A percentile compares a stretch with the other conserved stretches of the same genome.
phyloP scores from a whole-genome alignment of 306 rosid species.

The Morella rubra region DNA sequence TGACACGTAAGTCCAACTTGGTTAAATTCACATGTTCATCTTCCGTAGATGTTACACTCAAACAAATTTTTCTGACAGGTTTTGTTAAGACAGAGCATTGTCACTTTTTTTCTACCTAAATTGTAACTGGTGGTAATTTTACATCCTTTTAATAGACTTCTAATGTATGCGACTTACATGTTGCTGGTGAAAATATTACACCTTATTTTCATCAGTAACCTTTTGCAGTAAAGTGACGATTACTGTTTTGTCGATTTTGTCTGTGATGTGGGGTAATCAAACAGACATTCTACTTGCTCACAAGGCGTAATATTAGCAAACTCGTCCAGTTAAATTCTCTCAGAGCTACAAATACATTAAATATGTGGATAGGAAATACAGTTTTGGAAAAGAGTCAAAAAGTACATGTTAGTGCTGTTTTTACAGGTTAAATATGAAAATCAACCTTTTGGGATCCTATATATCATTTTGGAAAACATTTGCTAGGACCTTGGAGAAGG shows the following conservation, averaged over 20 bases:
- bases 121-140: background rate
- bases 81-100: background rate
- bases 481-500: background rate
- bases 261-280: background rate
- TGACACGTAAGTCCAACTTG: constrained; percentile 61
- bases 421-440: background rate
- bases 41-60: background rate
- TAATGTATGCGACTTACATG: background rate
- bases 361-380: background rate
- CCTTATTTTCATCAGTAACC: background rate
- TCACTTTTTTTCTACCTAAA: background rate
- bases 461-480: background rate
- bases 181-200: background rate
- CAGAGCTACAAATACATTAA: background rate
- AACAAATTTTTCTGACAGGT: background rate
- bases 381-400: background rate
- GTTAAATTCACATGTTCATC: constrained; percentile 12
- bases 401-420: background rate
- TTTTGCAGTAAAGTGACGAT: background rate
- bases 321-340: background rate
- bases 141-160: background rate
- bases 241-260: background rate
- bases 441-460: background rate
- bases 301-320: background rate
- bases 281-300: background rate